Percentiles rank a stretch among this genome's conserved stretches.
Evolutionary conservation across 306 rosid genomes (phyloP).

Genomic region (Quercus wislizeni): DNA sequence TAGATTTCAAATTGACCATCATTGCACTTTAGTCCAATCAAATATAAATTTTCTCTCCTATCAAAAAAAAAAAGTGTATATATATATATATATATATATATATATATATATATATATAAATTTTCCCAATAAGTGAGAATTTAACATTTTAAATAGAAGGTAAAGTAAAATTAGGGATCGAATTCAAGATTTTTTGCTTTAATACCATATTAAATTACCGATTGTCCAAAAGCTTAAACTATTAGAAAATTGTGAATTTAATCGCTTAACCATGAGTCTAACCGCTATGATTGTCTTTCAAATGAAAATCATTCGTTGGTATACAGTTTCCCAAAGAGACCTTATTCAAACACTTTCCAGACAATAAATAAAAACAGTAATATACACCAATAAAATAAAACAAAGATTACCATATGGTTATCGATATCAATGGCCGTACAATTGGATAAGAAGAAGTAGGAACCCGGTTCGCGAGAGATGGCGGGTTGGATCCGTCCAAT

Average conservation of each 20-base stretch:
- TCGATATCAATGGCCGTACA: constrained; percentile 51
- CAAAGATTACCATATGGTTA: constrained; percentile 49
- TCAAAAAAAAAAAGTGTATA: no score
- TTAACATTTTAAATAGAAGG: no score
- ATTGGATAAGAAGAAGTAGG: constrained; percentile 84
- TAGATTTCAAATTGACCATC: not conserved
- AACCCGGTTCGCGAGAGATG: constrained; percentile 79
- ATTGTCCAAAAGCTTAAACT: no score
- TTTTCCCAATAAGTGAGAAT: not conserved
- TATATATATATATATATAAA: not conserved
- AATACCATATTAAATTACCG: no score
- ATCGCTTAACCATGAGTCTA: no score
- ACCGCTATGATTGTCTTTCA: no score
- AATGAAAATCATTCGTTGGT: no score
- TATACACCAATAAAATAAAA: not conserved
- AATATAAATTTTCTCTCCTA: not conserved
- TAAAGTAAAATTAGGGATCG: no score
- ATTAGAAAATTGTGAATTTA: no score
- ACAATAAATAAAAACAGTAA: not conserved
- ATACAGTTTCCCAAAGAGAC: not conserved
- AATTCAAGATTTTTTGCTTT: no score
- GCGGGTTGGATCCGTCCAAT: constrained; percentile 87
- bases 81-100: no score
- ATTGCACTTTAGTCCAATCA: not conserved
- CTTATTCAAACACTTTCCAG: not conserved